Percentiles rank a stretch among this genome's conserved stretches.
Conservation (phyloP, 192 early-diverging fungal species). For the Podila epicladia region DNA sequence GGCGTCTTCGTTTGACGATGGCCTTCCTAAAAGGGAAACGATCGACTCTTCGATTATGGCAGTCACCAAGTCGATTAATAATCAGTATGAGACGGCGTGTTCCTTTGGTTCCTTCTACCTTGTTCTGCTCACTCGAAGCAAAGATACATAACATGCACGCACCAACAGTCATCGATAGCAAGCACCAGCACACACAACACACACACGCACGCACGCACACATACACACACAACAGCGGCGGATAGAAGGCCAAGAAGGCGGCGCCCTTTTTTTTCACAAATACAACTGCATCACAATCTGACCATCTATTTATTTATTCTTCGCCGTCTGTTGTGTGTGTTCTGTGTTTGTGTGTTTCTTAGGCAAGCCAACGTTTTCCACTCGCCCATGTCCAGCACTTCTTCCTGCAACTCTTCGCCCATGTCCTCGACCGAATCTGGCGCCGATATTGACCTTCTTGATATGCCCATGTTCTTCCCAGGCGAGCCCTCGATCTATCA, state of each 20-base stretch:
- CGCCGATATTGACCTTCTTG: constrained; percentile 34
- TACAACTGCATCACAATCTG: neutral
- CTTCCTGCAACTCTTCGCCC: constrained; percentile 46
- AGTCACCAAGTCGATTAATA: neutral
- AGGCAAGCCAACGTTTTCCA: constrained; percentile 13
- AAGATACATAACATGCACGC: neutral
- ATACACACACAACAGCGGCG: too few species aligned
- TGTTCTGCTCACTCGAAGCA: neutral
- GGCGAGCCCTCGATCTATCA: constrained; percentile 34
- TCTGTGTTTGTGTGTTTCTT: neutral
- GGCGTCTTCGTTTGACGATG: neutral
- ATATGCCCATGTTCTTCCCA: constrained; percentile 46
- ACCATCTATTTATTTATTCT: neutral
- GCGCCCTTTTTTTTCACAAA: neutral
- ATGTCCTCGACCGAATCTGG: constrained; percentile 38
- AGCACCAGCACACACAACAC: too few species aligned
- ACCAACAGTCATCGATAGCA: neutral
- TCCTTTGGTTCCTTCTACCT: neutral
- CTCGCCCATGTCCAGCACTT: constrained; percentile 42
- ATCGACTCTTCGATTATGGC: neutral
- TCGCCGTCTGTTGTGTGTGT: neutral
- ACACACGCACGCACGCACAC: too few species aligned
- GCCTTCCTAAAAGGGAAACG: neutral
- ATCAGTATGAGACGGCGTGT: neutral
- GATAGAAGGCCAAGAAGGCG: too few species aligned